Conservation (phyloP, 257 asterid genomes). For the Thymus mandschuricus region DNA sequence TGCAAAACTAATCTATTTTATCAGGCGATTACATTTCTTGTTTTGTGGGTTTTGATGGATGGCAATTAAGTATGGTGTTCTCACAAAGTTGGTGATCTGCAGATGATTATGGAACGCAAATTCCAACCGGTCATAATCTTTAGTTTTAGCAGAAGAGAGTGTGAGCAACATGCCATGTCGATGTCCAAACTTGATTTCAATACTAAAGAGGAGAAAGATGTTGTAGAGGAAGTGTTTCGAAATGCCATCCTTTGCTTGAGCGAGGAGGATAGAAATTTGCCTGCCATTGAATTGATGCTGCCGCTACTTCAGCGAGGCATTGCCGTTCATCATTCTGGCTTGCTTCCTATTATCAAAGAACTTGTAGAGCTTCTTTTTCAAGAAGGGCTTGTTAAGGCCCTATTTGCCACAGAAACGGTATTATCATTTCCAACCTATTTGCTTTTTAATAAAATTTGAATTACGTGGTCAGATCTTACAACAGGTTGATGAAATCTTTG, state of each 20-base stretch:
- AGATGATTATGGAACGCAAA: constrained; percentile 98
- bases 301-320: constrained; percentile 96
- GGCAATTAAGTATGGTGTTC: neutral
- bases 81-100: constrained; percentile 40
- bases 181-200: constrained; percentile 96
- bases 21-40: neutral
- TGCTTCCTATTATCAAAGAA: constrained; percentile 95
- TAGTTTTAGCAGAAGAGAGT: constrained; percentile 98
- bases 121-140: constrained; percentile 97
- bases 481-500: neutral
- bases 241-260: constrained; percentile 81
- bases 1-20: neutral
- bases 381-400: constrained; percentile 98
- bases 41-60: neutral
- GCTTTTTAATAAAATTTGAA: constrained; percentile 8
- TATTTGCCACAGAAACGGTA: constrained; percentile 99
- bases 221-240: constrained; percentile 84
- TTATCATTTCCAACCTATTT: constrained; percentile 20
- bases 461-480: constrained; percentile 12
- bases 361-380: constrained; percentile 97
- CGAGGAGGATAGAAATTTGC: constrained; percentile 92
- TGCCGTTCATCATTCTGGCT: constrained; percentile 99
- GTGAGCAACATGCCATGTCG: constrained; percentile 99
- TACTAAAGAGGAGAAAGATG: constrained; percentile 79
- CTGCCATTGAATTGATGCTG: constrained; percentile 94